Percentiles rank a stretch among this genome's conserved stretches.
Evolutionary conservation across 306 rosid genomes (phyloP).

Genomic region (Oemleria cerasiformis): DNA sequence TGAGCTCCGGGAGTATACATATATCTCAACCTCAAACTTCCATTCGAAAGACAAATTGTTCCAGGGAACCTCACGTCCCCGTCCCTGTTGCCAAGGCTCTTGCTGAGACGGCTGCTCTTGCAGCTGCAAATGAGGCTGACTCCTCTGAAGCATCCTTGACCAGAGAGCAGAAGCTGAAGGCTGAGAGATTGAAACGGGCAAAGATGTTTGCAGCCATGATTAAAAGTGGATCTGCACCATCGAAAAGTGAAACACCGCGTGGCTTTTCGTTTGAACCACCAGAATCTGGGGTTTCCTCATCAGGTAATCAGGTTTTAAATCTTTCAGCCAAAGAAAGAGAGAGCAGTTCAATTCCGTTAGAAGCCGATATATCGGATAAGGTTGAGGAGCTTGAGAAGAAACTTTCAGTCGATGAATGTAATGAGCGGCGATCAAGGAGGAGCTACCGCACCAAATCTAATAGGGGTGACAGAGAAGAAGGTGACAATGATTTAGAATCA

Average conservation of each 20-base stretch:
- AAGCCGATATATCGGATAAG: slow-evolving; percentile 42
- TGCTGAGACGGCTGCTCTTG: slow-evolving; percentile 63
- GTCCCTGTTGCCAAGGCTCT: slow-evolving; percentile 53
- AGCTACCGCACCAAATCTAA: slow-evolving; percentile 57
- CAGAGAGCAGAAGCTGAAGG: slow-evolving; percentile 70
- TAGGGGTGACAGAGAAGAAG: slow-evolving; percentile 35
- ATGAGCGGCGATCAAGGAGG: slow-evolving; percentile 53
- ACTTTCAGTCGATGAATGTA: slow-evolving; percentile 26
- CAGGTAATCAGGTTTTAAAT: slow-evolving; percentile 43
- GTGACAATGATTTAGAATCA: slow-evolving; percentile 19
- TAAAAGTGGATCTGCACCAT: slow-evolving; percentile 51
- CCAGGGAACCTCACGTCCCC: slow-evolving; percentile 30
- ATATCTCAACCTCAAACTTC: slow-evolving; percentile 40
- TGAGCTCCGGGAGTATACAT: slow-evolving; percentile 47
- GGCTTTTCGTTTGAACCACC: slow-evolving; percentile 59
- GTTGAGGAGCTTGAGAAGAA: slow-evolving; percentile 39
- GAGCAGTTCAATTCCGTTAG: slow-evolving; percentile 60
- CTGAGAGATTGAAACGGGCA: slow-evolving; percentile 88
- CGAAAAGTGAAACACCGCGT: slow-evolving; percentile 40
- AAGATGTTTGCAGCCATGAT: slow-evolving; percentile 83
- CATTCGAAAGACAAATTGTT: slow-evolving; percentile 21
- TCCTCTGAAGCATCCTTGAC: slow-evolving; percentile 78
- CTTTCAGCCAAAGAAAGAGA: slow-evolving; percentile 59
- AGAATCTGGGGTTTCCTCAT: slow-evolving; percentile 53
- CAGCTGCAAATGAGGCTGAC: slow-evolving; percentile 72